These are phyloP conservation scores for Plasmodiophora brassicae DNA, from an alignment of 208 protist species.

Conservation along the genomic window DNA sequence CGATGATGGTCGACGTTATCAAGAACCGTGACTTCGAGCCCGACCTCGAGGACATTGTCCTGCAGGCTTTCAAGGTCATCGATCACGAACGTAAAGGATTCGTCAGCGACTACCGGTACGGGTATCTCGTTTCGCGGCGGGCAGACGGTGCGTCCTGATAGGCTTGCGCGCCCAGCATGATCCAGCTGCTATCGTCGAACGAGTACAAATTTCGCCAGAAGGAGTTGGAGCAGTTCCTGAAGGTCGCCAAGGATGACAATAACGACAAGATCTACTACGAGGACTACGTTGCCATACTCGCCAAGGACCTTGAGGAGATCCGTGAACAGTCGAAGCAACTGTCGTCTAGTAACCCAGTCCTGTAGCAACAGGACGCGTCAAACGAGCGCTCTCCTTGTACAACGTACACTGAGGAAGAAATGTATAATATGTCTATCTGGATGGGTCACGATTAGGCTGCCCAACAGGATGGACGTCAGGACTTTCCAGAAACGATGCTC, in stretches of 20 bases:
- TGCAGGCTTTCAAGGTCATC: slow-evolving; percentile 21
- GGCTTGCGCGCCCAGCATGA: not conserved
- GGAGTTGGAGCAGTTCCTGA: slow-evolving; percentile 25
- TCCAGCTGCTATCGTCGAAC: slow-evolving; percentile 28
- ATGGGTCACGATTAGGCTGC: no score
- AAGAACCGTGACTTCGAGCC: not conserved
- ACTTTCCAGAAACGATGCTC: no score
- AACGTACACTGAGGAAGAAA: no score
- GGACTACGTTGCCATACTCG: slow-evolving; percentile 20
- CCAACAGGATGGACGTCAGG: no score
- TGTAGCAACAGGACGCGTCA: no score
- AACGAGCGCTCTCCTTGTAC: no score
- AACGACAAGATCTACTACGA: slow-evolving; percentile 25
- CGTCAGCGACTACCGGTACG: slow-evolving; percentile 17
- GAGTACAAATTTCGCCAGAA: slow-evolving; percentile 11
- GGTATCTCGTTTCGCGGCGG: no score
- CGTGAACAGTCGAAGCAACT: not conserved
- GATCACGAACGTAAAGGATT: slow-evolving; percentile 12
- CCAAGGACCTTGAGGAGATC: not conserved
- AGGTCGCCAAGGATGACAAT: not conserved
- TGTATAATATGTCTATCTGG: no score
- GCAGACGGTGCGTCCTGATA: no score
- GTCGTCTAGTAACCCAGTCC: no score
- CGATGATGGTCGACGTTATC: not conserved
- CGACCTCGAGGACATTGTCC: not conserved